Base-by-base conservation (phyloP, 345 rosid genomes). In the Acer campestre region DNA sequence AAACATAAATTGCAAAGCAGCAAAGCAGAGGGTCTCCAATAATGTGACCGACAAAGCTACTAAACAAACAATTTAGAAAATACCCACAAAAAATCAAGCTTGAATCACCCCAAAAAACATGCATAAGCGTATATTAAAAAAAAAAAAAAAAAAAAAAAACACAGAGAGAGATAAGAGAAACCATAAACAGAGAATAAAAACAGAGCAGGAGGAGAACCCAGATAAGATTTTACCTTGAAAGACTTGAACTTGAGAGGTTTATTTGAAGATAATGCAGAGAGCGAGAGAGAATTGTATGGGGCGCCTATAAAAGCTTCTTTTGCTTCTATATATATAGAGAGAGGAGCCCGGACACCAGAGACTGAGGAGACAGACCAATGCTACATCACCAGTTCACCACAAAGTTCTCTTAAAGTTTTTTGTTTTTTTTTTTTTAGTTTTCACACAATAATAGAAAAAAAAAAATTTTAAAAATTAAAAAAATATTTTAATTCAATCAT, bases 161-260 rank as follows among this genome's bases (percentile, higher is more conserved):
- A 35, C 10, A 48, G 42, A 48, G 55, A 31, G 42, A 10, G 10
- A 3, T 13, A n/a, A 18, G 25, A 22, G 0, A 25, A 42, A 7
- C 65, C 46, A 42, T 42, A 61, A 14, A 63, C 55, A 35, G 29
- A 64, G 67, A 51, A 64, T 8, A 12, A 59, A 22, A 61, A 44
- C 51, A 73, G 53, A 65, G 31, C 16, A 31, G 63, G 9, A 13
- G 9, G n/a, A 63, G 23, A 74, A 38, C 23, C 65, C 27, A 20
- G 22, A 11, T 46, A 11, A 59, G 51, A 63, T 62, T 68, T 73
- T 67, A 79, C 85, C 82, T 73, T 44, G 10, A 56, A 46, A 35
- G 63, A 44, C 67, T 35, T 25, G 31, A 40, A 78, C 68, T 53
- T 10, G 67, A 22, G 46, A 35, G 9, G 22, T 7, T 56, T 11